Evolutionary conservation across 176 grass and related monocot species (phyloP).

Genomic region (Oryza meyeriana): DNA sequence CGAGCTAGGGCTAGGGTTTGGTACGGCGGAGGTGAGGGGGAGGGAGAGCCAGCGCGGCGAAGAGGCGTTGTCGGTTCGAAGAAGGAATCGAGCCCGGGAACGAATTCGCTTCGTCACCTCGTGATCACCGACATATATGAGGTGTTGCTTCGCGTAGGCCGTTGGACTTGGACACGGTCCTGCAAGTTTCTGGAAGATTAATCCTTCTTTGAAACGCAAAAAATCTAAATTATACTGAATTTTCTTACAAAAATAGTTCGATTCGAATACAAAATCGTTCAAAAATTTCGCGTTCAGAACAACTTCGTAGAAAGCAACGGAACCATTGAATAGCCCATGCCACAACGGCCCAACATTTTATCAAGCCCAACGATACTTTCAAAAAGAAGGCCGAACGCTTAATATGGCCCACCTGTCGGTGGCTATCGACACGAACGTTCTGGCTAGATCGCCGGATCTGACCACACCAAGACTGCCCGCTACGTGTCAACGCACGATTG

Average conservation of each 20-base stretch:
- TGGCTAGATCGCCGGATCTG: not conserved
- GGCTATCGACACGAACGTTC: not conserved
- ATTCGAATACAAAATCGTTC: not conserved
- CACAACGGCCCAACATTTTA: no score
- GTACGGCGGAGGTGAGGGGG: not conserved
- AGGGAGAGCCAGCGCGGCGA: not conserved
- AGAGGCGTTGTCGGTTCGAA: not conserved
- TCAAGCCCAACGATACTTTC: no score
- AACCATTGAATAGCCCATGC: not conserved
- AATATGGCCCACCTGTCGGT: not conserved
- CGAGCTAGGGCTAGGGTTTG: constrained; percentile 63
- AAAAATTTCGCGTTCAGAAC: not conserved
- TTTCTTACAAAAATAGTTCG: not conserved
- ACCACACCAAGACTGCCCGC: not conserved
- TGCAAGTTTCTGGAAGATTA: no score
- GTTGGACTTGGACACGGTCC: no score
- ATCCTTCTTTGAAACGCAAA: no score
- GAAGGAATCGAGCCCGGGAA: not conserved
- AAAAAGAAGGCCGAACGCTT: no score
- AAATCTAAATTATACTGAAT: not conserved
- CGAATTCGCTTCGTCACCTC: not conserved
- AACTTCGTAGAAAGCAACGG: not conserved
- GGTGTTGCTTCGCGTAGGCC: no score
- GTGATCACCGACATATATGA: not conserved
- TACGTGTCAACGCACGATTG: constrained; percentile 25